Conservation (phyloP, 441 rosid species). For the Bocquillonia castaneifolia region DNA sequence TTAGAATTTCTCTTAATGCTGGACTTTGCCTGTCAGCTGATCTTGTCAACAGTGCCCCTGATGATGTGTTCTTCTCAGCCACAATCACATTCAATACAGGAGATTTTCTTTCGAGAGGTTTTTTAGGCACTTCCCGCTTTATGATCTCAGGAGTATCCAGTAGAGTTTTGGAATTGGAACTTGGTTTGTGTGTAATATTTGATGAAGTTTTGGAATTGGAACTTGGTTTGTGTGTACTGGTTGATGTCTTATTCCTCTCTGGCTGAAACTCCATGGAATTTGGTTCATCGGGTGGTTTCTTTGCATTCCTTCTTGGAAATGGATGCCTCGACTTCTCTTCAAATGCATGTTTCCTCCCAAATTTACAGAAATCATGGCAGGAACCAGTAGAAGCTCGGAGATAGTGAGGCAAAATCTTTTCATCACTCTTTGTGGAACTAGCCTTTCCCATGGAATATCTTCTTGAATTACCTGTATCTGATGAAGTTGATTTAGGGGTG, state of each 20-base stretch:
- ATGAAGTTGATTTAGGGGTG: conserved; percentile 31
- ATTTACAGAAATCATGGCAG: conserved; percentile 83
- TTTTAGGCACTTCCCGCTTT: conserved; percentile 26
- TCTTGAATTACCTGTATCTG: conserved; percentile 35
- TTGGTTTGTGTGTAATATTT: conserved; percentile 26
- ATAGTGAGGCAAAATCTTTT: conserved; percentile 45
- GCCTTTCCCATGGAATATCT: conserved; percentile 43
- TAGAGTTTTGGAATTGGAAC: conserved; percentile 19
- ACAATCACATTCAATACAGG: conserved; percentile 18
- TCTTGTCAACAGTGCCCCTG: conserved; percentile 9
- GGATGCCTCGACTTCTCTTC: conserved; percentile 41
- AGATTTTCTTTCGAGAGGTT: conserved; percentile 15
- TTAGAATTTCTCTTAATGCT: conserved; percentile 11
- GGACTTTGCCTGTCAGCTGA: conserved; percentile 26
- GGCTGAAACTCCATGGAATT: conserved; percentile 26
- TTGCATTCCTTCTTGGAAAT: conserved; percentile 31
- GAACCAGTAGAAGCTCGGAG: conserved; percentile 74
- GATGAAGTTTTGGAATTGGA: conserved; percentile 18
- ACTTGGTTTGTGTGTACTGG: conserved; percentile 25
- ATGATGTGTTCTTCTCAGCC: conserved; percentile 15
- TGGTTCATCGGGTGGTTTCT: conserved; percentile 27
- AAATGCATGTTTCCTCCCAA: conserved; percentile 44
- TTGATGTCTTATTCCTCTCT: conserved; percentile 29
- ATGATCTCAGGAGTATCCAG: conserved; percentile 28
- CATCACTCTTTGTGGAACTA: conserved; percentile 29